These are phyloP conservation scores for Aristolochia californica DNA, from an alignment of 164 flowering plant genomes.

Conservation along the genomic window DNA sequence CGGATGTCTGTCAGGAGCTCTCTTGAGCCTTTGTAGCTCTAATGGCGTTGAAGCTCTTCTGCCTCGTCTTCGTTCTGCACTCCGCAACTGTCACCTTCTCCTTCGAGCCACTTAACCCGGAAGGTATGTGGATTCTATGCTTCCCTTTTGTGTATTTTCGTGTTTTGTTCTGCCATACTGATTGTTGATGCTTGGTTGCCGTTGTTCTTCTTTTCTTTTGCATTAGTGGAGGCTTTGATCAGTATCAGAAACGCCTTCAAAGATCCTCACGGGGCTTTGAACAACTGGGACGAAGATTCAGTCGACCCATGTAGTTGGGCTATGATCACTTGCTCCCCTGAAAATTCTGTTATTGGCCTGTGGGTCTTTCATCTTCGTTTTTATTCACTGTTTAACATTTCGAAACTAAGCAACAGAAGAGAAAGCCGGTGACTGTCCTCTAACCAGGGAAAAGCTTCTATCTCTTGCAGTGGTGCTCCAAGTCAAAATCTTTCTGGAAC, in stretches of 20 bases:
- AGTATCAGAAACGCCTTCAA: slow-evolving; percentile 34
- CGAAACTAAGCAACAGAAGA: neutral
- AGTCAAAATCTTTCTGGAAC: slow-evolving; percentile 82
- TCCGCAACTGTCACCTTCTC: slow-evolving; percentile 22
- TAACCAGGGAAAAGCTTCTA: no score
- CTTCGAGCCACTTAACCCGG: slow-evolving; percentile 65
- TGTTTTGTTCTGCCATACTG: neutral
- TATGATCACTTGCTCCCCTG: slow-evolving; percentile 84
- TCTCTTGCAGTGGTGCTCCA: slow-evolving; percentile 67
- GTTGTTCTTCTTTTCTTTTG: neutral
- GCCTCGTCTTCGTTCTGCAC: slow-evolving; percentile 14
- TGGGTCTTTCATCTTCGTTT: slow-evolving; percentile 22
- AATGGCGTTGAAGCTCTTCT: slow-evolving; percentile 22
- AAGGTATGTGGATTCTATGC: slow-evolving; percentile 35
- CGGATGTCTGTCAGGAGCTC: neutral
- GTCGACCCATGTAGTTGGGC: slow-evolving; percentile 99
- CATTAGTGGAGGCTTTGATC: slow-evolving; percentile 66
- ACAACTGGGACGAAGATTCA: slow-evolving; percentile 90
- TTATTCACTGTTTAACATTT: neutral
- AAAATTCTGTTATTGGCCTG: slow-evolving; percentile 74
- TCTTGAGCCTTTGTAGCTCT: slow-evolving; percentile 4
- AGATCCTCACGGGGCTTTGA: slow-evolving; percentile 76
- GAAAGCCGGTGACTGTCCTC: no score
- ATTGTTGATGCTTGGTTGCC: slow-evolving; percentile 4
- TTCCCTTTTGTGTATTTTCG: neutral